Conservation (phyloP, 2,329 filamentous ascomycete genomes). For the Venturia effusa region DNA sequence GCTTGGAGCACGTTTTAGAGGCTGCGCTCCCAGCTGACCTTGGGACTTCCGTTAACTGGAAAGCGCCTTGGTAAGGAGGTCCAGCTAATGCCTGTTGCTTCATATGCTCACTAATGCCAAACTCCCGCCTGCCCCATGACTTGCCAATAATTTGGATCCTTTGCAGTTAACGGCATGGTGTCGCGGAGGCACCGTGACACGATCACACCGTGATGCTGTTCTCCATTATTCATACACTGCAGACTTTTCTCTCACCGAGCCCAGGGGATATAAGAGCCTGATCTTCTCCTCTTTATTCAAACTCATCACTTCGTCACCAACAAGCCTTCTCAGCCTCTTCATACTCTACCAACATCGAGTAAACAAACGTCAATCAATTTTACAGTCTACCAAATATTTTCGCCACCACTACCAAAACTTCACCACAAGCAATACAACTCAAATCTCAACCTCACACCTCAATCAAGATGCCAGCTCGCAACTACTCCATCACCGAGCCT, state of each 20-base stretch:
- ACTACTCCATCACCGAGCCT: slow-evolving; percentile 49
- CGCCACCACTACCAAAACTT: background rate
- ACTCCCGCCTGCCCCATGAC: slow-evolving; percentile 1
- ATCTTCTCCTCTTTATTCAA: background rate
- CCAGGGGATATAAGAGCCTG: slow-evolving; percentile 5
- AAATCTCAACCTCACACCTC: background rate
- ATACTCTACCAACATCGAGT: background rate
- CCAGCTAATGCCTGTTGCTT: background rate
- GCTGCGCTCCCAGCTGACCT: slow-evolving; percentile 1
- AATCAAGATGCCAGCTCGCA: slow-evolving; percentile 12
- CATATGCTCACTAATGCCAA: slow-evolving; percentile 7
- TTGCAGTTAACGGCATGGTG: slow-evolving; percentile 35
- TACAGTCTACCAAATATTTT: background rate
- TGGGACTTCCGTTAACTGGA: slow-evolving; percentile 12
- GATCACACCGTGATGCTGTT: slow-evolving; percentile 12
- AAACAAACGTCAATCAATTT: background rate
- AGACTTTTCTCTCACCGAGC: background rate
- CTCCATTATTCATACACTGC: slow-evolving; percentile 8
- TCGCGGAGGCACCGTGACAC: background rate
- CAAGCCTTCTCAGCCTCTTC: background rate
- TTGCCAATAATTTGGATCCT: background rate
- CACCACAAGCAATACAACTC: background rate
- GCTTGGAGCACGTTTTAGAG: background rate
- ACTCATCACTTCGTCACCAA: background rate
- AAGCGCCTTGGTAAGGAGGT: background rate